Evolutionary conservation across 352 stramenopile species (phyloP), one percentile per base, ranked within the genome.

Genomic region (Globisporangium paddicum): DNA sequence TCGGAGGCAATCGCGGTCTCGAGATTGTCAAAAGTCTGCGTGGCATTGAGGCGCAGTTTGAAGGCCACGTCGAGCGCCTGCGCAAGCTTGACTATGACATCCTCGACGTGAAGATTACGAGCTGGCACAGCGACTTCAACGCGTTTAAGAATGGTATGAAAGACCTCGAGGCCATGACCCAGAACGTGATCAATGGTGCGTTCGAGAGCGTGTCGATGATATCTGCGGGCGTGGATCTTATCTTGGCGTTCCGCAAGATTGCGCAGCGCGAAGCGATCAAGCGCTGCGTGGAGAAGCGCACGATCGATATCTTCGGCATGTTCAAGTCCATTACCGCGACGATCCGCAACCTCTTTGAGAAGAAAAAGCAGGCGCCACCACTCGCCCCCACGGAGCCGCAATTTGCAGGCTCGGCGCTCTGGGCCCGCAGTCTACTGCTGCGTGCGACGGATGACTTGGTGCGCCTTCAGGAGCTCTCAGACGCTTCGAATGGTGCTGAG

Each of bases 121-220:
- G 87, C 56, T 98, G 95, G 95, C 95, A 98, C 58, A 89, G 92
- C 48, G 93, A 98, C 71, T 98, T 97, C 58, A 98, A 97, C 55
- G 73, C 77, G 5, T 98, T 98, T 68, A 98, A 98, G 71, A 97
- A 96, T 57, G 89, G 87, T 21, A 92, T 98, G 68, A 98, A 98
- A 65, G 95, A 98, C 60, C 71, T 98, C 3, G 95, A 98, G 55
- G 93, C 94, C 0, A 98, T 98, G 93, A 97, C 94, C 2, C 84
- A 93, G 44, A 98, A 98, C 52, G 89, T 98, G 5, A 98, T 98
- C 62, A 98, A 98, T 54, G 86, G 82, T 5, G 90, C 90, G 0
- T 98, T 98, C 49, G 95, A 98, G 38, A 95, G 80, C 48, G 71
- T 98, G 8, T 92, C 88, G 7, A 96, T 89, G 9, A 87, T 98